Evolutionary conservation across 768 basidiomycete species (phyloP).

Genomic region (Termitomyces sp.): DNA sequence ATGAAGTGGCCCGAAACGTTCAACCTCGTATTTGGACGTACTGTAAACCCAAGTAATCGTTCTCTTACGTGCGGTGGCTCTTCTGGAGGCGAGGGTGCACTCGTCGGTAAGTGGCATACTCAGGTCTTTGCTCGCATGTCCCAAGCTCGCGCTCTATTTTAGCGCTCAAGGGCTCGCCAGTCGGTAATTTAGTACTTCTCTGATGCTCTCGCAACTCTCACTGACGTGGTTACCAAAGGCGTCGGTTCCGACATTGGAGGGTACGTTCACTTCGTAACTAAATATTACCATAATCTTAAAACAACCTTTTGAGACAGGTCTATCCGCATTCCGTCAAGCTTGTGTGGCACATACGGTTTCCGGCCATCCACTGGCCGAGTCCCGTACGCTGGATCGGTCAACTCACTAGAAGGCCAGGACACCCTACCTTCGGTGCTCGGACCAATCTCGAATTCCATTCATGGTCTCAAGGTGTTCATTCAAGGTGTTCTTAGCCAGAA

Average conservation of each 20-base stretch:
- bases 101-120: conserved; percentile 41
- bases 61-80: conserved; percentile 73
- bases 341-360: conserved; percentile 68
- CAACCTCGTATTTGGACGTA: conserved; percentile 78
- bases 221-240: not conserved
- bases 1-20: conserved; percentile 69
- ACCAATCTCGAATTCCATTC: conserved; percentile 55
- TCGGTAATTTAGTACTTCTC: conserved; percentile 24
- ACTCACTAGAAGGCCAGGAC: conserved; percentile 68
- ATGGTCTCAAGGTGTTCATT: conserved; percentile 62
- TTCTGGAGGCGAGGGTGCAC: conserved; percentile 82
- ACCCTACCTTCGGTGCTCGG: conserved; percentile 70
- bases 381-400: conserved; percentile 64
- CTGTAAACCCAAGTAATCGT: conserved; percentile 70
- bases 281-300: not conserved
- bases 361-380: conserved; percentile 65
- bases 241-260: conserved; percentile 82
- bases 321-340: conserved; percentile 62
- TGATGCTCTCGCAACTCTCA: not conserved
- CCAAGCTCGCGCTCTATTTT: not conserved
- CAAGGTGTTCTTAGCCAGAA: conserved; percentile 52
- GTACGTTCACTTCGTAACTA: conserved; percentile 26
- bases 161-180: conserved; percentile 40
- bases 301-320: conserved; percentile 38
- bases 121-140: too few relatives aligned